Percentiles rank a stretch among this genome's conserved stretches.
Conservation (phyloP, 2,329 filamentous ascomycete genomes). For the Hypocrella siamensis region DNA sequence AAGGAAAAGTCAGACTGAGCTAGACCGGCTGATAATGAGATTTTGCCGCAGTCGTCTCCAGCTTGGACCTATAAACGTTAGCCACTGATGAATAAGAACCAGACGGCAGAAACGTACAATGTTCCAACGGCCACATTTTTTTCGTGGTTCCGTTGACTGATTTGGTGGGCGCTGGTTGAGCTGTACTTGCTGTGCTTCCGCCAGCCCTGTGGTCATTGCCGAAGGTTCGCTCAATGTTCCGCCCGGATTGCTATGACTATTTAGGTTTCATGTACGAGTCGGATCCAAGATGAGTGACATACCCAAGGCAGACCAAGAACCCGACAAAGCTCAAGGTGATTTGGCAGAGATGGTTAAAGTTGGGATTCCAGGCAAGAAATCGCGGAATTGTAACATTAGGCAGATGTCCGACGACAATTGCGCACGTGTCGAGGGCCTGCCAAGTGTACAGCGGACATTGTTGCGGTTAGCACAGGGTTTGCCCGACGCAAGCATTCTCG, state of each 20-base stretch:
- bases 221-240: background rate
- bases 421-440: background rate
- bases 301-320: background rate
- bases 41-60: background rate
- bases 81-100: background rate
- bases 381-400: background rate
- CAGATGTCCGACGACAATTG: background rate
- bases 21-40: too few relatives aligned
- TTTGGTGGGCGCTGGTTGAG: background rate
- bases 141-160: background rate
- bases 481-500: background rate
- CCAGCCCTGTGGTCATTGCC: background rate
- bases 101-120: background rate
- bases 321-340: background rate
- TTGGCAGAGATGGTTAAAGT: background rate
- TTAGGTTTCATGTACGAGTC: background rate
- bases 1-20: too few relatives aligned
- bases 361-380: background rate
- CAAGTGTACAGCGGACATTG: background rate
- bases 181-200: background rate
- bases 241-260: background rate
- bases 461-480: background rate
- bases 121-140: background rate
- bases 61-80: background rate
- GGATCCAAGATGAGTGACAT: background rate